These are phyloP conservation scores for Hymenoscyphus linearis DNA, from an alignment of 2,329 filamentous ascomycete genomes.

Conservation along the genomic window DNA sequence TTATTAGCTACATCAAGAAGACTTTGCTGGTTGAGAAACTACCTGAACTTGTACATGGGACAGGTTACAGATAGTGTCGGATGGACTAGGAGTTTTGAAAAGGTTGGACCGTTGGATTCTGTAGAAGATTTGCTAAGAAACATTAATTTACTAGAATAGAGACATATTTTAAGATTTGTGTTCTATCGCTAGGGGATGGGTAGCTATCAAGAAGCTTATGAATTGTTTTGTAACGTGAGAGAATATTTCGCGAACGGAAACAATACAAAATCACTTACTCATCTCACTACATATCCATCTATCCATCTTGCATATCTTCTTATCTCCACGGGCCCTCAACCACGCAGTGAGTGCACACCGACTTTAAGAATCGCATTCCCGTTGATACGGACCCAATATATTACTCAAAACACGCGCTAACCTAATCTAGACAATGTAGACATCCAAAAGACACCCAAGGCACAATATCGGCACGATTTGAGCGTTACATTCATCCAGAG, in stretches of 20 bases:
- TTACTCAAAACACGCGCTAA: neutral
- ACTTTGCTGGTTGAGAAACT: constrained; percentile 7
- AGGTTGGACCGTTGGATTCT: neutral
- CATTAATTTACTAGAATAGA: neutral
- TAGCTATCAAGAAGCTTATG: neutral
- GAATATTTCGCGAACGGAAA: neutral
- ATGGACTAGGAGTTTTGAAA: neutral
- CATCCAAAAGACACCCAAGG: neutral
- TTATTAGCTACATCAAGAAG: constrained; percentile 16
- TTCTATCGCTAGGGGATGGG: neutral
- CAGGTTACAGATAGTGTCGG: neutral
- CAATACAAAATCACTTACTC: neutral
- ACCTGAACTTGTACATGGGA: constrained; percentile 1
- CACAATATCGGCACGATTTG: neutral
- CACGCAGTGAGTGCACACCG: neutral
- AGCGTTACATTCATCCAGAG: neutral
- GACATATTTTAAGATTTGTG: neutral
- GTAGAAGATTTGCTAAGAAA: neutral
- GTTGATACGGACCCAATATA: neutral
- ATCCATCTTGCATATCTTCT: neutral
- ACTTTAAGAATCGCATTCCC: neutral
- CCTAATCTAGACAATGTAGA: neutral
- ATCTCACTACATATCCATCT: neutral
- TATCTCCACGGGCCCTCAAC: neutral
- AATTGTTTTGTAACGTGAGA: neutral